Evolutionary conservation across 345 rosid species (phyloP).

Genomic region (Heritiera fomes): DNA sequence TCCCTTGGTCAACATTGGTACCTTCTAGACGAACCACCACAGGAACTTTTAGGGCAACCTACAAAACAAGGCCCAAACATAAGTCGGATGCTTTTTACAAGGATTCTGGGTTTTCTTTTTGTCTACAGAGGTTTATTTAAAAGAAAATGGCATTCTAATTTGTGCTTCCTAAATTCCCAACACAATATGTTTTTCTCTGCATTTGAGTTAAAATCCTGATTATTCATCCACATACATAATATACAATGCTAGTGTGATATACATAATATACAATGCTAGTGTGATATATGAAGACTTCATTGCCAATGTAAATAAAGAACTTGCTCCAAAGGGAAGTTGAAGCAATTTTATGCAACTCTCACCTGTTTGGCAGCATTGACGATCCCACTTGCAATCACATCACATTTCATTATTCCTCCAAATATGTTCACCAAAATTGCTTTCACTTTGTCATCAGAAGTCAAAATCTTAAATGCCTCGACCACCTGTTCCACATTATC

Average conservation of each 20-base stretch:
- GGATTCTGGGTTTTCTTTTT: background rate
- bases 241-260: background rate
- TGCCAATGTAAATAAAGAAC: background rate
- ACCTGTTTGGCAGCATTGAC: conserved; percentile 96
- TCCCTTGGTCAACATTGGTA: conserved; percentile 71
- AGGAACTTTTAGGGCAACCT: conserved; percentile 93
- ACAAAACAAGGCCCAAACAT: conserved; percentile 10
- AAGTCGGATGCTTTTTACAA: conserved; percentile 8
- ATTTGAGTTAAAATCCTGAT: background rate
- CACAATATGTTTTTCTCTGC: background rate
- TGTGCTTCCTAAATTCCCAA: background rate
- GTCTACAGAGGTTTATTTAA: background rate
- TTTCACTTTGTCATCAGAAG: conserved; percentile 94
- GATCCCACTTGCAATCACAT: conserved; percentile 95
- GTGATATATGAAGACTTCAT: background rate
- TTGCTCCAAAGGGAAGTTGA: background rate
- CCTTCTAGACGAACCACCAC: conserved; percentile 80
- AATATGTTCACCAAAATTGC: conserved; percentile 96
- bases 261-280: background rate
- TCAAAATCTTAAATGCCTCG: conserved; percentile 93
- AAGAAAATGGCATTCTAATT: background rate
- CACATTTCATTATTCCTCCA: conserved; percentile 98
- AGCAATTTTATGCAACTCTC: conserved; percentile 24
- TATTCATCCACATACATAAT: background rate
- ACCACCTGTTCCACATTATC: conserved; percentile 60